Evolutionary conservation across 176 grass and related monocot genomes (phyloP), one percentile per base, ranked within the genome.

Genomic region (Carex kokanica): DNA sequence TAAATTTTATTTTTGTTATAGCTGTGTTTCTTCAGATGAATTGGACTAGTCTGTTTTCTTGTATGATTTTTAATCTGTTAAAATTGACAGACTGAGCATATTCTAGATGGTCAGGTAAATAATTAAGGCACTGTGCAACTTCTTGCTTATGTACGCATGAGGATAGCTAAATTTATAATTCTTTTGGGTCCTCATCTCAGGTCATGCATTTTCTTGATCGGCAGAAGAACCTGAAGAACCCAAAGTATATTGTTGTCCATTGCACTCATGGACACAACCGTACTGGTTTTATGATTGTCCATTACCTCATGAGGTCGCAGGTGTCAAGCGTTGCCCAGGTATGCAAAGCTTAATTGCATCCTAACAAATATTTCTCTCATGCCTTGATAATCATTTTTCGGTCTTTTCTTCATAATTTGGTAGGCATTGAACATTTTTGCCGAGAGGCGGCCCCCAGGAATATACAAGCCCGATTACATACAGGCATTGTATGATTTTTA

Each of bases 231-330:
- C 49, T 83, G 79, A 99, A 86, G 85, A 90, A 66, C 88, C 88
- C 84, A 3, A 96, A 95, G 61, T 96, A 96, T 86, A 84, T 99
- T 85, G 84, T 99, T 80, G 93, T 99, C 83, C 97, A 99, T 85
- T 99, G 97, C 85, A 99, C 97, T 63, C 97, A 99, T 95, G 97
- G 97, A 57, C 97, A 99, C 81, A 99, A 99, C 70, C 97, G 97
- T 52, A 99, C 97, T 66, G 97, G 97, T 29, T 99, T 99, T 86
- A 99, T 99, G 97, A 96, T 96, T 72, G 86, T 99, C 71, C 97
- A 99, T 92, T 99, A 89, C 80, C 89, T 99, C 64, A 93, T 99
- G 93, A 83, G 96, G 25, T 87, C 91, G 83, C 97, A 92, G 3
- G 60, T 87, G 12, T 86, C 81, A 61, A 87, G 85, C 56, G 93